These are phyloP conservation scores for Xeromyces bisporus DNA, from an alignment of 495 filamentous ascomycete species.

Conservation along the genomic window DNA sequence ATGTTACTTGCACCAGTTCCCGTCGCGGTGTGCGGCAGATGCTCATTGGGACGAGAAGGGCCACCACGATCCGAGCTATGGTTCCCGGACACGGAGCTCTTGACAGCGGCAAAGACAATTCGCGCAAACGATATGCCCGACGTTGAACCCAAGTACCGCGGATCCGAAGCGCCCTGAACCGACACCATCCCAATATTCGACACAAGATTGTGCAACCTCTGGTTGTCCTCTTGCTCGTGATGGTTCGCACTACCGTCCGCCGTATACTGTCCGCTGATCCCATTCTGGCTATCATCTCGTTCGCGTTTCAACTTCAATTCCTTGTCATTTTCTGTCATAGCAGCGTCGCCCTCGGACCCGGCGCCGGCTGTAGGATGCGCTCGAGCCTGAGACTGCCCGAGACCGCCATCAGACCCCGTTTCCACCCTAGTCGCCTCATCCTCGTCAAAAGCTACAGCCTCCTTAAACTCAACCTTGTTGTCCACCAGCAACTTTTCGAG, in stretches of 20 bases:
- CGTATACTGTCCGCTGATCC: constrained; percentile 1
- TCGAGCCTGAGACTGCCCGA: constrained; percentile 5
- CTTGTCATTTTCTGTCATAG: constrained; percentile 4
- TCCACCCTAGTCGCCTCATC: constrained; percentile 24
- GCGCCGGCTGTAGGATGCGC: too few species aligned
- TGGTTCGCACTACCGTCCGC: constrained; percentile 5
- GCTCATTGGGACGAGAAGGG: constrained; percentile 30
- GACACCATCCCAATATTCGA: constrained; percentile 61
- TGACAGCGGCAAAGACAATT: constrained; percentile 87
- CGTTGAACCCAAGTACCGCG: constrained; percentile 66
- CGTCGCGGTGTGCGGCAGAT: constrained; percentile 25
- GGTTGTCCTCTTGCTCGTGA: constrained; percentile 35
- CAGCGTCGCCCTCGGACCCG: constrained; percentile 6
- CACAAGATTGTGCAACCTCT: constrained; percentile 54
- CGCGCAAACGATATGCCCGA: constrained; percentile 89
- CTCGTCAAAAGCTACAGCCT: constrained; percentile 63
- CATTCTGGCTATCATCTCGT: constrained; percentile 3
- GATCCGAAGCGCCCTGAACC: constrained; percentile 59
- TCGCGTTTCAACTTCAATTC: constrained; percentile 16
- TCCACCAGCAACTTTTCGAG: constrained; percentile 61
- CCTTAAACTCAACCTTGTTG: constrained; percentile 53
- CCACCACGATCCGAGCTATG: constrained; percentile 44
- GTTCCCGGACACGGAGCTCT: constrained; percentile 50
- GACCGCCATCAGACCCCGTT: constrained; percentile 14
- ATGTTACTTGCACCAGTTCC: constrained; percentile 50